Percentiles rank a stretch among this genome's conserved stretches.
These are phyloP conservation scores for Umbelopsis sp. DNA, from an alignment of 192 early-diverging fungal genomes.

Conservation along the genomic window DNA sequence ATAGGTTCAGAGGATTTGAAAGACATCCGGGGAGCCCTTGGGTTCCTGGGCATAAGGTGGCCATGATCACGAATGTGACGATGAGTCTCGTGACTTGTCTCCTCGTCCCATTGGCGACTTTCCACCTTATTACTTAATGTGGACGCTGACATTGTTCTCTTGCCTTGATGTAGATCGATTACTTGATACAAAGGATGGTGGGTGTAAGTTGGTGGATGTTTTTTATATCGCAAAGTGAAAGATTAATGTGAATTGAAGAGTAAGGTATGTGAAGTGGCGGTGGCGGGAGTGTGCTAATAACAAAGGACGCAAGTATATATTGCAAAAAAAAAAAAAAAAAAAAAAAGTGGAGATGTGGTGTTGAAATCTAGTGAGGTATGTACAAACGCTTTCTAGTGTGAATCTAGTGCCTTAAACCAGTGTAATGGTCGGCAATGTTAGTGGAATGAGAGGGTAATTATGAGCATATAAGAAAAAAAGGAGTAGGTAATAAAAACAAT, in stretches of 20 bases:
- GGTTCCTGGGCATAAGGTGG: neutral
- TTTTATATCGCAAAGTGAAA: too few relatives aligned
- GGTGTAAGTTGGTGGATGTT: too few relatives aligned
- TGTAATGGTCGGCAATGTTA: neutral
- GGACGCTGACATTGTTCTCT: neutral
- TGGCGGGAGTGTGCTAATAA: neutral
- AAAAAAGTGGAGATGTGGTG: neutral
- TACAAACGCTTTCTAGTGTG: neutral
- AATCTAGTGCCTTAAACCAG: neutral
- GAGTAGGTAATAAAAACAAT: neutral
- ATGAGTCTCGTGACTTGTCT: neutral
- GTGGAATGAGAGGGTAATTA: constrained; percentile 1
- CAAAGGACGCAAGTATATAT: too few relatives aligned
- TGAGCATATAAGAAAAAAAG: neutral
- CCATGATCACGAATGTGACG: neutral
- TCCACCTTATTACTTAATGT: neutral
- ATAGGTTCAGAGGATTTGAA: neutral
- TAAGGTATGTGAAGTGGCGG: too few relatives aligned
- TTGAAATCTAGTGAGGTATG: neutral
- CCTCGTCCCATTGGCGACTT: neutral
- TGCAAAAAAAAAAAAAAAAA: constrained; percentile 4
- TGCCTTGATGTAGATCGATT: too few relatives aligned
- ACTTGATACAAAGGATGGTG: too few relatives aligned
- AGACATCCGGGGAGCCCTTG: constrained; percentile 2
- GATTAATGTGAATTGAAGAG: neutral